Base-by-base conservation (phyloP, 176 grass and related monocot species). In the Aechmea fasciata region DNA sequence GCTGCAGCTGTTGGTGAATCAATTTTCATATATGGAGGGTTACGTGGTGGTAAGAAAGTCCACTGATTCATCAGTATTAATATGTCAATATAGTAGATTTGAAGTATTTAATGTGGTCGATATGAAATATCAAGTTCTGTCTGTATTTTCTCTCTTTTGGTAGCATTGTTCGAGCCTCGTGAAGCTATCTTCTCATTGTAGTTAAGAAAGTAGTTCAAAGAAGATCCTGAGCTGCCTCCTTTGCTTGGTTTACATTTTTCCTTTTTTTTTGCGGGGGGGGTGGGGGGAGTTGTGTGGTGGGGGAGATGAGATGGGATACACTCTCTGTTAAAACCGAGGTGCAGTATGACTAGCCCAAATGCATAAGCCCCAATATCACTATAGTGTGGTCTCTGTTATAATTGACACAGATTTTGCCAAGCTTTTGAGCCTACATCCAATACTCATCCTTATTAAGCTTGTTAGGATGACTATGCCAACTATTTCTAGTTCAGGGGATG, bases 11-110 rank as follows among this genome's bases (percentile, higher is more conserved):
- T 99, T 90, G 94, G 94, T 54, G 94, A 99, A 85, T 67, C 93
- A 53, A 93, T 99, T 74, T 99, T 90, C 76, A 75, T 99, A 80
- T 93, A 99, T 90, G 94, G 94, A 83, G 94, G 94, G 74, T 75
- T 99, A 82, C 87, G 89, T 10, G 94, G 94, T 78, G 94, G 94
- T 89, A 93, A 82, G 72, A 71, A 26, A 52, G 20, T 48, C 68
- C 63, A 76, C 5, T 78, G 14, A 68, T 33, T 71, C 49, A 51
- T 78, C 65, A 74, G 25, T 54, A 19, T 10, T 20, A 65, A 15
- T 17, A 48, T 23, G 24, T 10, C 3, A 2, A 10, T 33, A 57
- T 59, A 19, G 22, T 54, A 47, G 3, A 18, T 52, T 29, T 28
- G 49, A 47, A n/a, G 15, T 15, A 11, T 49, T 3, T 11, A 59